Evolutionary conservation across 2,329 filamentous ascomycete species (phyloP), one percentile per base, ranked within the genome.

Genomic region (Pseudocercospora fijiensis): DNA sequence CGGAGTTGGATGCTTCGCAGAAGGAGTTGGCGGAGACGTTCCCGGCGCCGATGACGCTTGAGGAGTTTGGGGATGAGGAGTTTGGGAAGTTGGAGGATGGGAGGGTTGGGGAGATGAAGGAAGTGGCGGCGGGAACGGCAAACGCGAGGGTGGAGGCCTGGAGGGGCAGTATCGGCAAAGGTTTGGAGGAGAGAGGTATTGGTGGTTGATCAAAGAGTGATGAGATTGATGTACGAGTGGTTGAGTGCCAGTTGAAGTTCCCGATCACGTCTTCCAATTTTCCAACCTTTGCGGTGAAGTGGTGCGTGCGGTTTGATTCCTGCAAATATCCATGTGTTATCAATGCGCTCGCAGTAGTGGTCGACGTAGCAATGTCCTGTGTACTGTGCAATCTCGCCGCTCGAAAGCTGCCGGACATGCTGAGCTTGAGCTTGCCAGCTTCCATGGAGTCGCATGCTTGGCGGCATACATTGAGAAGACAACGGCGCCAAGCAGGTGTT

Each of bases 101-200:
- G n/a, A 37, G 61, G 18, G 63, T 61, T 4, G 65, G 60, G 57
- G 57, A 67, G 27, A 37, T 69, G 26, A 69, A 66, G 43, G 67
- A 67, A 43, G 61, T 67, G 3, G 63, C 65, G 18, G 65, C 65
- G 10, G 65, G 65, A 2, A 55, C 58, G 16, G 65, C 63, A 13
- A 45, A 43, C 13, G 20, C 37, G 10, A 30, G 67, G 16, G 65
- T 67, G 33, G 61, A 61, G 22, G 51, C 55, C 11, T 66, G 63
- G 65, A 53, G 66, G 24, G 22, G 22, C 11, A 26, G 41, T 18
- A 43, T 53, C 9, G 60, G 60, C 9, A 43, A 57, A 26, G 37
- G 37, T 6, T 27, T 58, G 60, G 53, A 37, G 20, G 53, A 57
- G 41, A 62, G 37, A 43, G 33, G 33, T 2, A 58, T 62, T 20